phyloP scores from a whole-genome alignment of 352 stramenopile genomes.

The Plasmopara viticola region DNA sequence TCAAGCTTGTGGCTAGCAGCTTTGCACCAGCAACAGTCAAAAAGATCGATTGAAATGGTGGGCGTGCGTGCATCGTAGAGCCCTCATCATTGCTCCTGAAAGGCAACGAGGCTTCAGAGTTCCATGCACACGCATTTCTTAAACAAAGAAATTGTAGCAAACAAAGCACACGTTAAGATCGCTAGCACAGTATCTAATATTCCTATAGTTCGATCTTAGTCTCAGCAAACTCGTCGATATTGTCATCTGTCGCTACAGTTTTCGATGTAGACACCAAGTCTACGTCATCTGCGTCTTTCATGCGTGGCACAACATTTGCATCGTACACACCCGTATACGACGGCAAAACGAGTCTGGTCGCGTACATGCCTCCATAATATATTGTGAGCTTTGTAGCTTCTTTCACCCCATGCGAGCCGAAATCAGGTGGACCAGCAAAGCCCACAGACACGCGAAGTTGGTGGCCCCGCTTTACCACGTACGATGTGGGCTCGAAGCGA shows the following conservation, averaged over 20 bases:
- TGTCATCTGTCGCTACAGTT: conserved; percentile 28
- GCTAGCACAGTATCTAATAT: background rate
- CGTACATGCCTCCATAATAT: conserved; percentile 63
- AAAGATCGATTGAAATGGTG: conserved; percentile 13
- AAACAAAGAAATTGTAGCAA: too few relatives aligned
- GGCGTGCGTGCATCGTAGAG: background rate
- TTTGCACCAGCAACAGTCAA: conserved; percentile 3
- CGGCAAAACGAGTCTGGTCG: conserved; percentile 66
- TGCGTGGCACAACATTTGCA: conserved; percentile 48
- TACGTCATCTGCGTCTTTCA: conserved; percentile 22
- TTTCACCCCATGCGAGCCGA: conserved; percentile 39
- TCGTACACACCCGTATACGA: conserved; percentile 52
- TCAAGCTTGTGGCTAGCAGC: conserved; percentile 27
- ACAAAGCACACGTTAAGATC: background rate
- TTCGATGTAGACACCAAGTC: conserved; percentile 20
- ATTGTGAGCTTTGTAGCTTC: conserved; percentile 63
- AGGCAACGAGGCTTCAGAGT: too few relatives aligned
- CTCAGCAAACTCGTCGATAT: conserved; percentile 48
- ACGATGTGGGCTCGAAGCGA: conserved; percentile 69
- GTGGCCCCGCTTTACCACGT: conserved; percentile 71
- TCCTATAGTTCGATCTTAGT: conserved; percentile 49
- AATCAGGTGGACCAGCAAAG: conserved; percentile 46
- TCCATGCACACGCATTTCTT: too few relatives aligned
- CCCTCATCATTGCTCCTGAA: too few relatives aligned
- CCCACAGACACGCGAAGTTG: conserved; percentile 70